phyloP scores from a whole-genome alignment of 2,329 filamentous ascomycete species.

The Cryphonectria naterciae region DNA sequence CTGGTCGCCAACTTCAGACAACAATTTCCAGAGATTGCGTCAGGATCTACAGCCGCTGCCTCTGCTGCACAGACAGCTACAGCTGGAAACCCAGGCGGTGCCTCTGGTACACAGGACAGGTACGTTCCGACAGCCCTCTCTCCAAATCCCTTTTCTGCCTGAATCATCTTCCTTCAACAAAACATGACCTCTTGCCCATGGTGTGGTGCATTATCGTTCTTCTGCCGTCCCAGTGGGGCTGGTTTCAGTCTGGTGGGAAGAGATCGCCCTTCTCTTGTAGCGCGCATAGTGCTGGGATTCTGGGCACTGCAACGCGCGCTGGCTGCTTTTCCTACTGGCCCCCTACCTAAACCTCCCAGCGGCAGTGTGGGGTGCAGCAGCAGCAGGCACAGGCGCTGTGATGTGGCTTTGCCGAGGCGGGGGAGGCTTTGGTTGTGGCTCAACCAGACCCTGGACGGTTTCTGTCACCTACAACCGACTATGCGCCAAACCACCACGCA shows the following conservation, averaged over 20 bases:
- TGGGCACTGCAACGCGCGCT: neutral
- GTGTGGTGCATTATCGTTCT: neutral
- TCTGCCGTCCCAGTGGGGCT: slow-evolving; percentile 5
- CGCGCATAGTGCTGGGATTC: neutral
- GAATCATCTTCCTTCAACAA: neutral
- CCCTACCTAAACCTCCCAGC: neutral
- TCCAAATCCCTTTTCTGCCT: neutral
- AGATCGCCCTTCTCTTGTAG: neutral
- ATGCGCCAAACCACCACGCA: neutral
- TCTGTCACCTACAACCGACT: neutral
- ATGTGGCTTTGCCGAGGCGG: slow-evolving; percentile 5
- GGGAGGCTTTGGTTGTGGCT: neutral
- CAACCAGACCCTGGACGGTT: neutral
- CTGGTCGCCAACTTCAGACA: slow-evolving; percentile 83
- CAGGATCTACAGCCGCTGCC: slow-evolving; percentile 49
- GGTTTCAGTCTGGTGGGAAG: slow-evolving; percentile 16
- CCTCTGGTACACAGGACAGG: slow-evolving; percentile 39
- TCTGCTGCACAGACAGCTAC: slow-evolving; percentile 43
- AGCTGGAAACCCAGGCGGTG: slow-evolving; percentile 38
- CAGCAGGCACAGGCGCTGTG: neutral
- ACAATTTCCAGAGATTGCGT: slow-evolving; percentile 72
- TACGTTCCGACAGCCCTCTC: slow-evolving; percentile 30
- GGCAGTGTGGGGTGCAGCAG: neutral
- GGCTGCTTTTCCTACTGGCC: neutral
- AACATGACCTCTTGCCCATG: neutral